Conservation (phyloP, 2,329 filamentous ascomycete genomes). For the Blastomyces emzantsi region DNA sequence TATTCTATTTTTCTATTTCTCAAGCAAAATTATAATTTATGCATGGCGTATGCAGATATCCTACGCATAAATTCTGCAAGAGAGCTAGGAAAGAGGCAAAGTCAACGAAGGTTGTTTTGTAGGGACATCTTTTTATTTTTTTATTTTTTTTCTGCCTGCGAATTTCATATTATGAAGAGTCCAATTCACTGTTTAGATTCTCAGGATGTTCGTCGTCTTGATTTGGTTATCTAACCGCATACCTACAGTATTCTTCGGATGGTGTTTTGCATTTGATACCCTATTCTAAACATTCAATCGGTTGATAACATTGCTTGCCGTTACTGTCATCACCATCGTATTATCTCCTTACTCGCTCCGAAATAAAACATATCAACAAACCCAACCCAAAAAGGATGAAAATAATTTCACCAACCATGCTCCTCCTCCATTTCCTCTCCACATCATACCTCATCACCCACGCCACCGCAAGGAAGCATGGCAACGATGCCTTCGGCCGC, state of each 20-base stretch:
- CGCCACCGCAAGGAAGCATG: neutral
- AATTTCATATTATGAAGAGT: neutral
- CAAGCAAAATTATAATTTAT: neutral
- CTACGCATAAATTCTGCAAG: neutral
- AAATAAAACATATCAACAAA: neutral
- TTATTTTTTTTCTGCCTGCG: neutral
- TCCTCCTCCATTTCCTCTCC: slow-evolving; percentile 2
- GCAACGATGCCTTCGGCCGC: neutral
- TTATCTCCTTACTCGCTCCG: neutral
- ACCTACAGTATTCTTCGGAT: neutral
- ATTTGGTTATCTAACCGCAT: neutral
- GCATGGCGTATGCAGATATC: neutral
- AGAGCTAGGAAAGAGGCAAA: neutral
- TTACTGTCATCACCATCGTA: neutral
- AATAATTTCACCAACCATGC: neutral
- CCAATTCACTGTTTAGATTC: neutral
- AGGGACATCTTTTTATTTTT: neutral
- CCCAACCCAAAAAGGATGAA: neutral
- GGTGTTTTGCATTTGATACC: neutral
- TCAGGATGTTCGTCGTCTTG: neutral
- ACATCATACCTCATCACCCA: neutral
- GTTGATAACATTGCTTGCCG: neutral
- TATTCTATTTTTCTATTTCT: neutral
- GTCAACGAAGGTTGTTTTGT: neutral
- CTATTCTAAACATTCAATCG: neutral